Percentiles rank a stretch among this genome's conserved stretches.
Evolutionary conservation across 1,284 basidiomycete species (phyloP).

Genomic region (Ceratorhiza oryzae-sativae): DNA sequence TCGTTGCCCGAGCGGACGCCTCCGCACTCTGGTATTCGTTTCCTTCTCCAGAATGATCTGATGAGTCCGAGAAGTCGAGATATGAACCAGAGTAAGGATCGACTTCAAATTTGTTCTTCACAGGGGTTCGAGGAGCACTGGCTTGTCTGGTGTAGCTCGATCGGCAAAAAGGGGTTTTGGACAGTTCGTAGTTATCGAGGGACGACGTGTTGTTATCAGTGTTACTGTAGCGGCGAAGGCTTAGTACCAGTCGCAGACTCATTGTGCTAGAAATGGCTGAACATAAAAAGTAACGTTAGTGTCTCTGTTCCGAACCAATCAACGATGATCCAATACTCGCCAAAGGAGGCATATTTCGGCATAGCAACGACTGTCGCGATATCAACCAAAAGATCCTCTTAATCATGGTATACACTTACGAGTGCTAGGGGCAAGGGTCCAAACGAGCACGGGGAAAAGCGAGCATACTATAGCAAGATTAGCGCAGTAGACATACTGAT

Average conservation of each 20-base stretch:
- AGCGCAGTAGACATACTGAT: neutral
- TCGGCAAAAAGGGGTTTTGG: neutral
- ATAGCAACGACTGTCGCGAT: conserved; percentile 5
- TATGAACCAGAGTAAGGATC: no score
- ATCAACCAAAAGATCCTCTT: no score
- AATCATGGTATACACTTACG: neutral
- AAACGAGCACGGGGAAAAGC: conserved; percentile 13
- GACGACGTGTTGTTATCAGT: neutral
- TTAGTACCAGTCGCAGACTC: conserved; percentile 14
- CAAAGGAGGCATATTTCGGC: conserved; percentile 22
- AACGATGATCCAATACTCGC: neutral
- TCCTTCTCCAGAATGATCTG: neutral
- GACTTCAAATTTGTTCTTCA: neutral
- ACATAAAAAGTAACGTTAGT: neutral
- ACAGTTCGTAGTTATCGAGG: conserved; percentile 1
- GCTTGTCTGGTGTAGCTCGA: neutral
- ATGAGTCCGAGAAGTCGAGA: neutral
- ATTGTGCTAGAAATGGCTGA: conserved; percentile 7
- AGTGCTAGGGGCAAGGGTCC: conserved; percentile 21
- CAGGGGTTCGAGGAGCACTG: neutral
- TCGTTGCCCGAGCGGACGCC: neutral
- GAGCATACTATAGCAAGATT: conserved; percentile 9
- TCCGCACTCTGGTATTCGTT: neutral
- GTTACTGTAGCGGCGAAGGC: neutral
- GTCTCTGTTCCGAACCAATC: neutral